Evolutionary conservation across 768 basidiomycete species (phyloP).

Genomic region (Clitopilus hobsonii): DNA sequence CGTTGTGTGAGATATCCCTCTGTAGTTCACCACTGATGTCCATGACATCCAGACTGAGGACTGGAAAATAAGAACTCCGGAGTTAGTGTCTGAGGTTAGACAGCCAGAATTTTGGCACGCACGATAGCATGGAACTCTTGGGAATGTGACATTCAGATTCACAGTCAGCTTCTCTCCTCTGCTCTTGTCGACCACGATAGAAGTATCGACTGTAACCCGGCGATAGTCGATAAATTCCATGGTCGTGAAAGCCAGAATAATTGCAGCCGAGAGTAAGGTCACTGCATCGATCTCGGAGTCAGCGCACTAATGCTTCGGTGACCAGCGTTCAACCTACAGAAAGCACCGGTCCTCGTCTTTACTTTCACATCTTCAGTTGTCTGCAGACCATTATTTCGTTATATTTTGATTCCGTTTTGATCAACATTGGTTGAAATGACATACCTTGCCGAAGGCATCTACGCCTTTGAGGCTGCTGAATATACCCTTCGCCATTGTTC

Average conservation of each 20-base stretch:
- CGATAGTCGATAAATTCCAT: constrained; percentile 98
- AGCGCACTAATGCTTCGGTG: background rate
- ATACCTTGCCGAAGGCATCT: constrained; percentile 98
- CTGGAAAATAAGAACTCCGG: constrained; percentile 34
- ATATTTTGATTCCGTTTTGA: constrained; percentile 2
- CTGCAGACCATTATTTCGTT: constrained; percentile 45
- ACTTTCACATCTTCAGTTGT: constrained; percentile 99
- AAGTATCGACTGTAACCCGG: constrained; percentile 80
- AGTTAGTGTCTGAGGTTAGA: background rate
- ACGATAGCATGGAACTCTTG: constrained; percentile 97
- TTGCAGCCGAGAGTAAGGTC: constrained; percentile 85
- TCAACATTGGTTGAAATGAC: constrained; percentile 15
- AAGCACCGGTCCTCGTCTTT: constrained; percentile 91
- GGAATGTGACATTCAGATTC: constrained; percentile 90
- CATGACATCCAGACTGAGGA: constrained; percentile 95
- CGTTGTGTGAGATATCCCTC: constrained; percentile 84
- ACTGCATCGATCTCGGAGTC: constrained; percentile 44
- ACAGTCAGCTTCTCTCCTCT: constrained; percentile 93
- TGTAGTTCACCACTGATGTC: constrained; percentile 97
- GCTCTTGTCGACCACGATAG: constrained; percentile 90
- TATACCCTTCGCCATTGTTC: constrained; percentile 71
- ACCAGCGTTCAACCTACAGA: constrained; percentile 51
- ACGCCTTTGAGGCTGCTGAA: constrained; percentile 81
- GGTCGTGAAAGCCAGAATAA: constrained; percentile 86
- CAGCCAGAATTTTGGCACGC: constrained; percentile 28